These are phyloP conservation scores for Davidsoniella neocaledoniae DNA, from an alignment of 2,329 filamentous ascomycete genomes.

Conservation along the genomic window DNA sequence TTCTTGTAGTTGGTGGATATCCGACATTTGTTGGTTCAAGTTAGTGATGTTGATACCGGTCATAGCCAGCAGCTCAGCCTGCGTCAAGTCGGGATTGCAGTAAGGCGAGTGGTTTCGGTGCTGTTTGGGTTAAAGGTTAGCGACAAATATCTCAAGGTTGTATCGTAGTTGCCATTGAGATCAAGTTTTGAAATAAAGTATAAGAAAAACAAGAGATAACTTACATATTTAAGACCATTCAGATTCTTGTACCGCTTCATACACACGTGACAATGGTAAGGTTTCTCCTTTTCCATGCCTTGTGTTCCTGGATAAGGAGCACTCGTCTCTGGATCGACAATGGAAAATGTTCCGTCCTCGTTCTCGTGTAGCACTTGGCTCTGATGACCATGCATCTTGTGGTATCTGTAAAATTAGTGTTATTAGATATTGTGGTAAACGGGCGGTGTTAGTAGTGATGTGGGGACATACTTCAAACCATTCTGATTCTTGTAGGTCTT, in stretches of 20 bases:
- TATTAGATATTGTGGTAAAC: conserved; percentile 11
- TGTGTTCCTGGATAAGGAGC: conserved; percentile 87
- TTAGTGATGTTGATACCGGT: conserved; percentile 11
- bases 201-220: conserved; percentile 17
- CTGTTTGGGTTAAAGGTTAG: conserved; percentile 4
- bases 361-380: conserved; percentile 96
- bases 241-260: conserved; percentile 98
- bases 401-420: conserved; percentile 31
- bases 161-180: not conserved
- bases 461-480: conserved; percentile 65
- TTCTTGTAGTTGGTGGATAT: conserved; percentile 10
- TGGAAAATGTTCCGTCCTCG: conserved; percentile 90
- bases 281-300: conserved; percentile 99
- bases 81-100: conserved; percentile 14
- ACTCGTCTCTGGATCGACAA: conserved; percentile 90
- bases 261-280: conserved; percentile 91
- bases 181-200: not conserved
- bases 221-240: conserved; percentile 89
- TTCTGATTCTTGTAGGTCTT: conserved; percentile 99
- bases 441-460: not conserved
- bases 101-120: conserved; percentile 14
- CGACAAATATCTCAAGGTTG: not conserved
- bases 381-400: conserved; percentile 78
- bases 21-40: conserved; percentile 8
- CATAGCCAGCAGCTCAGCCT: conserved; percentile 12